Conservation (phyloP, 2,329 filamentous ascomycete genomes). For the Trichoderma arundinaceum region DNA sequence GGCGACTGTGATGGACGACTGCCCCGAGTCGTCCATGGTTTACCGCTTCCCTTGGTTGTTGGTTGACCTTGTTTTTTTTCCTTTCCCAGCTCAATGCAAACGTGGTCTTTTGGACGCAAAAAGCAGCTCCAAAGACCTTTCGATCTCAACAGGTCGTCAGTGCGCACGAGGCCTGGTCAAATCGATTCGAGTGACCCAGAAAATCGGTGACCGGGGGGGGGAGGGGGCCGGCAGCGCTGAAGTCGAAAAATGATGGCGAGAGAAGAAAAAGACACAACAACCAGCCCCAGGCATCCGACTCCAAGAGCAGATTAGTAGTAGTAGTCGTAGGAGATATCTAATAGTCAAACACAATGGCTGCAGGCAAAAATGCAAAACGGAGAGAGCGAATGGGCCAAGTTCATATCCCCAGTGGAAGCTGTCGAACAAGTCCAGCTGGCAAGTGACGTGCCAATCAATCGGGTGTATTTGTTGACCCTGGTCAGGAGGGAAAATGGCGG, state of each 20-base stretch:
- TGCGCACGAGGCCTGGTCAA: conserved; percentile 5
- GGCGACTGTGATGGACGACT: conserved; percentile 64
- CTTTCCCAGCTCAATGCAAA: background rate
- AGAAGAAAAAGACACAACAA: background rate
- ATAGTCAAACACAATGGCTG: conserved; percentile 36
- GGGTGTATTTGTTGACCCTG: conserved; percentile 30
- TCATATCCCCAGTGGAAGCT: conserved; percentile 40
- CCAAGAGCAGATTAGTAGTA: background rate
- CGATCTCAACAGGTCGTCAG: background rate
- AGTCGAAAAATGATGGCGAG: conserved; percentile 11
- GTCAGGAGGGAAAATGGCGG: conserved; percentile 17
- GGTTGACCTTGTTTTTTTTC: background rate
- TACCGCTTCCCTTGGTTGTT: conserved; percentile 7
- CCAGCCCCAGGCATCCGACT: conserved; percentile 5
- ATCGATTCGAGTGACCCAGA: conserved; percentile 3
- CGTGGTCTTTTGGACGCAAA: background rate
- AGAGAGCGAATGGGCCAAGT: conserved; percentile 29
- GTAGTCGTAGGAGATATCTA: conserved; percentile 20
- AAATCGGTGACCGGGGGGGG: conserved; percentile 18
- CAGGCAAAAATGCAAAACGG: conserved; percentile 31
- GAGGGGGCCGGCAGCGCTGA: conserved; percentile 15
- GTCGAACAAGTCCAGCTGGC: conserved; percentile 20
- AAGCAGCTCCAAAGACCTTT: background rate
- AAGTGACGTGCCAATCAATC: conserved; percentile 37
- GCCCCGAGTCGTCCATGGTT: conserved; percentile 40